A percentile compares a stretch with the other conserved stretches of the same genome.
phyloP scores from a whole-genome alignment of 2,329 filamentous ascomycete genomes.

The Hypomyces perniciosus region DNA sequence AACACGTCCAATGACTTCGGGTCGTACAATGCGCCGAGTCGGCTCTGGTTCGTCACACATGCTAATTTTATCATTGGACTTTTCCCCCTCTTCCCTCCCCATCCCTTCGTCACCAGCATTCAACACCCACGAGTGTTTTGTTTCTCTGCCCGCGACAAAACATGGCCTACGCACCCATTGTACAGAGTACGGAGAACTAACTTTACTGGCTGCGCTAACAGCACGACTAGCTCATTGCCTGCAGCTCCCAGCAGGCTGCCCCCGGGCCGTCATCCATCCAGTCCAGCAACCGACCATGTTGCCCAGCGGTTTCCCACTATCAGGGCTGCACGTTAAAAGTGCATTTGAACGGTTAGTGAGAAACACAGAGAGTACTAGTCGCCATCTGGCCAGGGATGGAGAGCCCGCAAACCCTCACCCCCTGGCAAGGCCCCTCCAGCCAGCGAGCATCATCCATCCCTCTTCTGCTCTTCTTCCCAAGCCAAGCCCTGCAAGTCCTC shows the following conservation, averaged over 20 bases:
- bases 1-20: too few relatives aligned
- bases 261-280: slow-evolving; percentile 2
- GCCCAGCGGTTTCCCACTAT: background rate
- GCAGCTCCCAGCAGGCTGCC: background rate
- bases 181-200: background rate
- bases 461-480: background rate
- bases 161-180: background rate
- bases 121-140: too few relatives aligned
- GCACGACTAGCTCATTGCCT: background rate
- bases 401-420: background rate
- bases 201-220: background rate
- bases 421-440: background rate
- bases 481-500: background rate
- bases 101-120: too few relatives aligned
- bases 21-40: too few relatives aligned
- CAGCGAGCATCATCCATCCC: background rate
- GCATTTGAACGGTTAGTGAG: background rate
- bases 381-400: slow-evolving; percentile 1
- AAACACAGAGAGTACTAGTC: background rate
- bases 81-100: too few relatives aligned
- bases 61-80: too few relatives aligned
- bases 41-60: too few relatives aligned
- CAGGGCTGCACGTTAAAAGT: background rate
- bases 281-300: background rate
- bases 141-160: background rate